Conservation (phyloP, 306 rosid species). For the Luffa aegyptiaca region DNA sequence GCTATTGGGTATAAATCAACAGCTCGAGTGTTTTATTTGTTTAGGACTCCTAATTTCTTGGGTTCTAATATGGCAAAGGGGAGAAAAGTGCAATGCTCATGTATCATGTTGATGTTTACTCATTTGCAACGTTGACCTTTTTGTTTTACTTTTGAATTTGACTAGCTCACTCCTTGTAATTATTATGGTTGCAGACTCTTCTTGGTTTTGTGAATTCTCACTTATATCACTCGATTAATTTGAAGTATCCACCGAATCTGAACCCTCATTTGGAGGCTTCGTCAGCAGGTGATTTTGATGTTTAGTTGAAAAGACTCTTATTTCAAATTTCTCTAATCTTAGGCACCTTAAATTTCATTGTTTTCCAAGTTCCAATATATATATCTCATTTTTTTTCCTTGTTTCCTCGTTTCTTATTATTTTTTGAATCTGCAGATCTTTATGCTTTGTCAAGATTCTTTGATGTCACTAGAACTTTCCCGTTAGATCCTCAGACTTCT, state of each 20-base stretch:
- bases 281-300: constrained; percentile 49
- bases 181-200: constrained; percentile 48
- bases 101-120: not conserved
- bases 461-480: constrained; percentile 29
- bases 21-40: not conserved
- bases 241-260: constrained; percentile 79
- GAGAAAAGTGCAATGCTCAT: not conserved
- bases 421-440: constrained; percentile 38
- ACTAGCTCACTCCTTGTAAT: not conserved
- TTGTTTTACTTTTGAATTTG: not conserved
- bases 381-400: no score
- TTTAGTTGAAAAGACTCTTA: not conserved
- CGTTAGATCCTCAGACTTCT: constrained; percentile 32
- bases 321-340: not conserved
- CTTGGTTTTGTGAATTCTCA: constrained; percentile 59
- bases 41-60: not conserved
- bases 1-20: not conserved
- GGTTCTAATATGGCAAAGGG: not conserved
- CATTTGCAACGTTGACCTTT: not conserved
- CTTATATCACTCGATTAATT: constrained; percentile 66
- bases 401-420: not conserved
- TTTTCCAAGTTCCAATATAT: no score
- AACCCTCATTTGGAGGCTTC: constrained; percentile 71
- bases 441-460: constrained; percentile 73
- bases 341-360: not conserved